These are phyloP conservation scores for Cryptococcus hybrid DNA, from an alignment of 1,284 basidiomycete genomes.

Conservation along the genomic window DNA sequence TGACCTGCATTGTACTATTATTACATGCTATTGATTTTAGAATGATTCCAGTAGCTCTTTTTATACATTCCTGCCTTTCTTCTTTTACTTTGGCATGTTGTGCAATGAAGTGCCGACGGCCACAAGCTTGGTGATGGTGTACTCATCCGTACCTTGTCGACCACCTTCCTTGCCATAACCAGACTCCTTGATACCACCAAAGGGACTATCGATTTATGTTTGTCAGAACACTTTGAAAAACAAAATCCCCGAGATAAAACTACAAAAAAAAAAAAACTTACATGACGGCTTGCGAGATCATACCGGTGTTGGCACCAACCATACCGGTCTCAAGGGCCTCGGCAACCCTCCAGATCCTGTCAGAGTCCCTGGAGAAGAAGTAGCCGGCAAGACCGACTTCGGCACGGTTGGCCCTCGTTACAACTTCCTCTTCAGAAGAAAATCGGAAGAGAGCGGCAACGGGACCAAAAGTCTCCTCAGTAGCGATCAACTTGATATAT, in stretches of 20 bases:
- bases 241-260: too few species aligned
- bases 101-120: slow-evolving; percentile 29
- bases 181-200: slow-evolving; percentile 67
- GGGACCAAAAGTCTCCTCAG: slow-evolving; percentile 89
- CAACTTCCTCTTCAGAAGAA: slow-evolving; percentile 87
- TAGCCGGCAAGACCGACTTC: slow-evolving; percentile 87
- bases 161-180: slow-evolving; percentile 47
- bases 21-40: not conserved
- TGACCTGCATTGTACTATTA: not conserved
- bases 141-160: slow-evolving; percentile 44
- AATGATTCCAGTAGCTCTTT: not conserved
- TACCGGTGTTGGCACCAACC: slow-evolving; percentile 67
- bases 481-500: slow-evolving; percentile 45
- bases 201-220: slow-evolving; percentile 57
- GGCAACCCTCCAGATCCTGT: slow-evolving; percentile 94
- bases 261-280: slow-evolving; percentile 15
- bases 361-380: slow-evolving; percentile 88
- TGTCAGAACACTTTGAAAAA: not conserved
- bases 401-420: slow-evolving; percentile 79
- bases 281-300: slow-evolving; percentile 62
- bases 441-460: slow-evolving; percentile 65
- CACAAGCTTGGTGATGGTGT: slow-evolving; percentile 41
- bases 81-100: slow-evolving; percentile 9
- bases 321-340: slow-evolving; percentile 95
- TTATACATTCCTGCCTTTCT: not conserved